Evolutionary conservation across 2,329 filamentous ascomycete genomes (phyloP), one percentile per base, ranked within the genome.

Genomic region (Paecilomyces variotii): DNA sequence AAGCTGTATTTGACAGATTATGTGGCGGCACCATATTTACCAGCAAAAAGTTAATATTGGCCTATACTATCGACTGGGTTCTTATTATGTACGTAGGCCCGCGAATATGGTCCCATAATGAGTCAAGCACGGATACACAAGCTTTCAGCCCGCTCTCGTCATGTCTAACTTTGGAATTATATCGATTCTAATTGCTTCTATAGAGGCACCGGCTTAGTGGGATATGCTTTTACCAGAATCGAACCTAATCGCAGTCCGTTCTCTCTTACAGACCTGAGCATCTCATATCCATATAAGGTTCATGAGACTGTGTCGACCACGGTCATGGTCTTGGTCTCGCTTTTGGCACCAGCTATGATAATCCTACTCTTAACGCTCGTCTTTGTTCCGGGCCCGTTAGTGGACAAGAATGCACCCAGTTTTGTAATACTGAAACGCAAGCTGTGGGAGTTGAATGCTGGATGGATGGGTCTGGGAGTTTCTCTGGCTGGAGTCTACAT

Each of bases 371-470:
- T 93, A 59, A 84, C 84, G 49, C 73, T 95, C 14, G 60, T 84
- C 9, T 74, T 93, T 64, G 85, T 94, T 0, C 91, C 91, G 0
- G 90, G 89, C 2, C 81, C 84, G 4, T 87, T 86, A 1, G 85
- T 87, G 0, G 82, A 84, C 14, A 79, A 79, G 50, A 80, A 82
- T 24, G 86, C 87, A 0, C 85, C 89, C 1, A 81, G 81, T 62
- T 73, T 81, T 3, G 75, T 90, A 57, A 79, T 92, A 52, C 91
- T 90, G 86, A 84, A 84, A 70, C 83, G 90, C 63, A 96, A 94
- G 76, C 72, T 96, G 1, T 97, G 93, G 91, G 92, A 97, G 73
- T 86, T 90, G 72, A 91, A 97, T 70, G 86, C 85, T 1, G 91
- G 90, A 59, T 90, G 88, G 85, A 84, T 96, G 67, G 92, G 92